These are phyloP conservation scores for Colletotrichum gloeosporioides DNA, from an alignment of 2,329 filamentous ascomycete genomes.

Conservation along the genomic window DNA sequence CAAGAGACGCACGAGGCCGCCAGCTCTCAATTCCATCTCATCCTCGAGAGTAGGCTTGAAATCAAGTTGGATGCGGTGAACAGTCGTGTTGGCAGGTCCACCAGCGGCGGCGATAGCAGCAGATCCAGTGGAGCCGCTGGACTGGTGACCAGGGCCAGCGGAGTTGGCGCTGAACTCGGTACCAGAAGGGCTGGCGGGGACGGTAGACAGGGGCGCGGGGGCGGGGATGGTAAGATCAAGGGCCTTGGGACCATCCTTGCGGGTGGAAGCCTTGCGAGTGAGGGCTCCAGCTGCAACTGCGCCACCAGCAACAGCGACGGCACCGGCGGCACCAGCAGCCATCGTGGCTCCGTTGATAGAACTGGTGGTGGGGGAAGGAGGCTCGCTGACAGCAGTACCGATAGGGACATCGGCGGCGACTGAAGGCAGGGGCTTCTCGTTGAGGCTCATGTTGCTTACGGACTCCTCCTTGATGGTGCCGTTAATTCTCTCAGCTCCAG, in stretches of 20 bases:
- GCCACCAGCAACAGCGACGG: conserved; percentile 37
- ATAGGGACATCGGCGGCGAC: conserved; percentile 12
- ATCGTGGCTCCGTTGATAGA: conserved; percentile 39
- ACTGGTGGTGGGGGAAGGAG: background rate
- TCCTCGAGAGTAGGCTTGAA: conserved; percentile 93
- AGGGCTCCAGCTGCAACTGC: conserved; percentile 43
- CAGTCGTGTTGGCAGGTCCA: conserved; percentile 65
- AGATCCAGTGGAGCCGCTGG: conserved; percentile 53
- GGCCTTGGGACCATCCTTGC: conserved; percentile 54
- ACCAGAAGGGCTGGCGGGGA: conserved; percentile 64
- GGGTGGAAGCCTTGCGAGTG: conserved; percentile 61
- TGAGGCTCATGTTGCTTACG: conserved; percentile 39
- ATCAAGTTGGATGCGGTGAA: conserved; percentile 93
- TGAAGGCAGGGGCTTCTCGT: conserved; percentile 27
- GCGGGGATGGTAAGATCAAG: conserved; percentile 59
- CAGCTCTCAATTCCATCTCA: conserved; percentile 81
- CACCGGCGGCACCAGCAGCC: conserved; percentile 23
- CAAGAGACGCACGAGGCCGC: conserved; percentile 85
- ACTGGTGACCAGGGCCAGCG: conserved; percentile 51
- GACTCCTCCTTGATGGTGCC: conserved; percentile 45
- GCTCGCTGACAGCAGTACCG: background rate
- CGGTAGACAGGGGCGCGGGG: conserved; percentile 31
- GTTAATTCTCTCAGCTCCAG: conserved; percentile 57
- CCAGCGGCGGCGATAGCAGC: conserved; percentile 68
- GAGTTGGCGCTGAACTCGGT: conserved; percentile 68